Conservation (phyloP, 164 flowering plant species). For the Vitis rotundifolia region DNA sequence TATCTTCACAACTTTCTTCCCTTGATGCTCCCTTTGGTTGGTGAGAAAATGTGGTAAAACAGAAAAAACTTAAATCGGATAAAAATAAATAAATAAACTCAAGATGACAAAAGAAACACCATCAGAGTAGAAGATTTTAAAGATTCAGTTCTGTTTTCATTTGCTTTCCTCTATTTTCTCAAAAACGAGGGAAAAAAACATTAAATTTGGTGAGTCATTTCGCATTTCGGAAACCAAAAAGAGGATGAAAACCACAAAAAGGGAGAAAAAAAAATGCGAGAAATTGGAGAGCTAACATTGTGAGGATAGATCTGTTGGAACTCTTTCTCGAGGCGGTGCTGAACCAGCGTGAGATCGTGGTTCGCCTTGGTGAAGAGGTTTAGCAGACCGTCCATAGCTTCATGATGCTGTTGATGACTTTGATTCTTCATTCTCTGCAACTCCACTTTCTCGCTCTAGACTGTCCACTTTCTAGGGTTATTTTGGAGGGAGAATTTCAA, state of each 20-base stretch:
- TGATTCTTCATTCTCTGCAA: slow-evolving; percentile 19
- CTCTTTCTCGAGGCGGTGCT: slow-evolving; percentile 65
- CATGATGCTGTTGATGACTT: slow-evolving; percentile 23
- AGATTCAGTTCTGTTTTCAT: too few relatives aligned
- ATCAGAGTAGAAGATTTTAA: too few relatives aligned
- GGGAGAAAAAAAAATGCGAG: background rate
- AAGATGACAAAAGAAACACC: too few relatives aligned
- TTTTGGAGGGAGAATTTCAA: background rate
- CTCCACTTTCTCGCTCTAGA: slow-evolving; percentile 8
- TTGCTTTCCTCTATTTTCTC: too few relatives aligned
- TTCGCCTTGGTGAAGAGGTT: slow-evolving; percentile 61
- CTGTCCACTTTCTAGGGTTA: background rate
- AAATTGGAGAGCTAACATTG: slow-evolving; percentile 31
- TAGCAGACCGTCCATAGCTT: slow-evolving; percentile 57
- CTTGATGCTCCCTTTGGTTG: too few relatives aligned
- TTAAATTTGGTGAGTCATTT: too few relatives aligned
- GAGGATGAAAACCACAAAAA: background rate
- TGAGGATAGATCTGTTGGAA: slow-evolving; percentile 71
- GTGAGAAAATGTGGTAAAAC: too few relatives aligned
- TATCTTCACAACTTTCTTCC: too few relatives aligned
- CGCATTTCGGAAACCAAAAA: background rate
- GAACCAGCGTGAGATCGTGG: slow-evolving; percentile 63
- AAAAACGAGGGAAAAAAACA: too few relatives aligned
- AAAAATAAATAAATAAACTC: too few relatives aligned
- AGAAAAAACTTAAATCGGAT: too few relatives aligned